A percentile compares a stretch with the other conserved stretches of the same genome.
Evolutionary conservation across 2,329 filamentous ascomycete species (phyloP).

Genomic region (Hypoxylon sp.): DNA sequence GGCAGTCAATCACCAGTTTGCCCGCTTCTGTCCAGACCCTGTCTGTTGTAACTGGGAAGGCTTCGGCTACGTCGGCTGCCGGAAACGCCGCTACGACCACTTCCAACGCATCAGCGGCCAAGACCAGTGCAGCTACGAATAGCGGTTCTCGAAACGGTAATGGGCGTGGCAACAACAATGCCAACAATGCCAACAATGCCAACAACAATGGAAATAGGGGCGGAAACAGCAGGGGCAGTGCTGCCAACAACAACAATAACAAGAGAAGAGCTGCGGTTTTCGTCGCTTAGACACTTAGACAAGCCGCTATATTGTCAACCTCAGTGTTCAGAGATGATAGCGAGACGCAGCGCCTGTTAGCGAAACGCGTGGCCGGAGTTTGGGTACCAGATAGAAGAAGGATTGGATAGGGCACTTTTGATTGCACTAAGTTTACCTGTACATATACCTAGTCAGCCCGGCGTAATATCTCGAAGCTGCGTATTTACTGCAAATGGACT

Average conservation of each 20-base stretch:
- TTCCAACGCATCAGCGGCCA: conserved; percentile 32
- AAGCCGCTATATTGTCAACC: not conserved
- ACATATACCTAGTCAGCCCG: conserved; percentile 32
- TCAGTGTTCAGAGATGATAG: not conserved
- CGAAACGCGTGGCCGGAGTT: conserved; percentile 35
- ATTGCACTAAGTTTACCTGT: conserved; percentile 7
- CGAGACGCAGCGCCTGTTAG: conserved; percentile 32
- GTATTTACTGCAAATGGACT: too few relatives aligned
- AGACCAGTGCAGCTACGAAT: conserved; percentile 31
- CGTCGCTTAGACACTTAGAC: conserved; percentile 35
- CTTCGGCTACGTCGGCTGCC: conserved; percentile 21
- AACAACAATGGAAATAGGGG: conserved; percentile 13
- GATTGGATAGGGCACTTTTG: conserved; percentile 36
- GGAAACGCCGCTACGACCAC: conserved; percentile 4
- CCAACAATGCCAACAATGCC: conserved; percentile 16
- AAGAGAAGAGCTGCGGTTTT: conserved; percentile 39
- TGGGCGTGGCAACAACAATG: conserved; percentile 23
- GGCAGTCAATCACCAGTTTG: conserved; percentile 51
- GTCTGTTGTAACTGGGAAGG: conserved; percentile 42
- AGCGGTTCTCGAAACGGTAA: conserved; percentile 30
- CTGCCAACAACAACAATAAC: conserved; percentile 15
- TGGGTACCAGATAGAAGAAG: conserved; percentile 34
- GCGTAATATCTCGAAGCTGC: conserved; percentile 27
- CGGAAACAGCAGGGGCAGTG: conserved; percentile 22
- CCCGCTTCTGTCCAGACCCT: conserved; percentile 57